These are phyloP conservation scores for Rhizopogon vulgaris DNA, from an alignment of 768 basidiomycete species.

Conservation along the genomic window DNA sequence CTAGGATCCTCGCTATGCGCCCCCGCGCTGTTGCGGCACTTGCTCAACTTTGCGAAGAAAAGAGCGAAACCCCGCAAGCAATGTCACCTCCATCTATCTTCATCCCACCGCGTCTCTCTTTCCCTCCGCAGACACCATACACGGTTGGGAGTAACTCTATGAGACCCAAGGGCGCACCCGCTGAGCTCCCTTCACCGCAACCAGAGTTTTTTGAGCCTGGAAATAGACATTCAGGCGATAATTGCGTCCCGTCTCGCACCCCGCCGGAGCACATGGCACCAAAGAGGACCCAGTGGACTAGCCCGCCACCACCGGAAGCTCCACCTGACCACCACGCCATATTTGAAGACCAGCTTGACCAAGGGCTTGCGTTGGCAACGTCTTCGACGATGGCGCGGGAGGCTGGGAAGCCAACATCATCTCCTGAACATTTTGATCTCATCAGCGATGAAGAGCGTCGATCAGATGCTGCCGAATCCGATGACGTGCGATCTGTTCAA, in stretches of 20 bases:
- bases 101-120: conserved; percentile 37
- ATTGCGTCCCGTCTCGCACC: conserved; percentile 33
- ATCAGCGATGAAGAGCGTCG: conserved; percentile 60
- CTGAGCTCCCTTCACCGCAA: conserved; percentile 49
- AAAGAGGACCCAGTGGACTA: conserved; percentile 76
- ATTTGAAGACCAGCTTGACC: conserved; percentile 64
- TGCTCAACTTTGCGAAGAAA: conserved; percentile 88
- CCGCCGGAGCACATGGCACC: conserved; percentile 79
- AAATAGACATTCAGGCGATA: conserved; percentile 24
- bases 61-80: conserved; percentile 43
- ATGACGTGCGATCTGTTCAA: conserved; percentile 63
- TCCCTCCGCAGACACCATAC: conserved; percentile 67
- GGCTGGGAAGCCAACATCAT: conserved; percentile 42
- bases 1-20: conserved; percentile 71
- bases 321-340: conserved; percentile 56
- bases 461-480: conserved; percentile 56
- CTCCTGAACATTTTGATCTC: conserved; percentile 53
- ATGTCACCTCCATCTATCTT: conserved; percentile 37
- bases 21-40: conserved; percentile 79
- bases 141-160: conserved; percentile 58
- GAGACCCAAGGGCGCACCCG: conserved; percentile 38
- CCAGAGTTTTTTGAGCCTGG: conserved; percentile 41
- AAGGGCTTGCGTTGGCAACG: conserved; percentile 64
- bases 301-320: conserved; percentile 76
- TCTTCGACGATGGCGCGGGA: conserved; percentile 56